Base-by-base conservation (phyloP, 371 early-diverging fungal genomes). In the Mortierella sp. region DNA sequence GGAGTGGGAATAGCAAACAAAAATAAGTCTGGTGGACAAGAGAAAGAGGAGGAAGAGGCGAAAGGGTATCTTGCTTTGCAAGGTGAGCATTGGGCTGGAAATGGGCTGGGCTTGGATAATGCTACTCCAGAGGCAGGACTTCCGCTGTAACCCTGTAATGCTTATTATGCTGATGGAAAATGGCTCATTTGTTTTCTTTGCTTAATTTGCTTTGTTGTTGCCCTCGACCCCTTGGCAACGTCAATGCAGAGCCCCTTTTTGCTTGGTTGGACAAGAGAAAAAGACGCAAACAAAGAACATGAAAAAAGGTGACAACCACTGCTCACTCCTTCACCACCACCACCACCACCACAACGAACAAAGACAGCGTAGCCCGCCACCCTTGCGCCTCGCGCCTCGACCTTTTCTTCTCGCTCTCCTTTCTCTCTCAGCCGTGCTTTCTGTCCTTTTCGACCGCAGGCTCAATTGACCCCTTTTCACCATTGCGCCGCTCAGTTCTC, bases 401-500 rank as follows among this genome's bases (percentile, higher is more conserved):
- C 50, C 50, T 50, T 46, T 6, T 46, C 46, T 46, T 11, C n/a
- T n/a, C n/a, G n/a, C n/a, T n/a, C n/a, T 26, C 55, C 8, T n/a
- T 19, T 26, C n/a, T 11, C n/a, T 31, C 16, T 59, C 28, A 31
- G 3, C 6, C 59, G 0, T 31, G 3, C 2, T 26, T n/a, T 28
- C n/a, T n/a, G 0, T 19, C 10, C 21, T 40, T 14, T 40, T 40
- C 43, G 37, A 37, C 24, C 37, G 2, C 21, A 61, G 64, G 37
- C 37, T 9, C 37, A 61, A 61, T 8, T 61, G 61, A 34, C 34
- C 3, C 5, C 21, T 10, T 34, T 4, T 14, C 13, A 6, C 34
- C 67, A 67, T 67, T 67, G 67, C 24, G 67, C 40, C 40, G 67
- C 43, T 67, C 67, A 67, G 67, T 67, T 67, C 67, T 67, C 67